Evolutionary conservation across 192 early-diverging fungal species (phyloP).

Genomic region (Geosiphon pyriformis): DNA sequence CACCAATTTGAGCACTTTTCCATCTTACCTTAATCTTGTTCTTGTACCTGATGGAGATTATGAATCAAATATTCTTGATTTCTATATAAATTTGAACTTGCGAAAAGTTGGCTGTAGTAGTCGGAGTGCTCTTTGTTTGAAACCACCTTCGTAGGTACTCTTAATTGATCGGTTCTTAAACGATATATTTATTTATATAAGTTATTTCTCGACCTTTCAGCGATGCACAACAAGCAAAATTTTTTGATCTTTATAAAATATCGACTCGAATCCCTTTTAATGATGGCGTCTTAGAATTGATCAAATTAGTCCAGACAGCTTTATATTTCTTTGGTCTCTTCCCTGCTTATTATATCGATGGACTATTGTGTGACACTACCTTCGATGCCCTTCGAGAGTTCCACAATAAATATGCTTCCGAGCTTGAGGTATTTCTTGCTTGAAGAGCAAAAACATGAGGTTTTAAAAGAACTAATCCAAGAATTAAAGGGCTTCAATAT

Average conservation of each 20-base stretch:
- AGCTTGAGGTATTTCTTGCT: conserved; percentile 11
- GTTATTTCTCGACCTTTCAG: conserved; percentile 20
- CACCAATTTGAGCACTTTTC: conserved; percentile 35
- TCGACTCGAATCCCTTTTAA: conserved; percentile 32
- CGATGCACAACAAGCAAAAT: conserved; percentile 37
- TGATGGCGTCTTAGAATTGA: conserved; percentile 35
- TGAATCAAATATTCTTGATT: conserved; percentile 28
- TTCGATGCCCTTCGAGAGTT: conserved; percentile 28
- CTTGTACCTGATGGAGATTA: conserved; percentile 43
- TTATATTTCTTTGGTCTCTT: conserved; percentile 32
- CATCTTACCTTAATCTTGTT: conserved; percentile 36
- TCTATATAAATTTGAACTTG: conserved; percentile 42
- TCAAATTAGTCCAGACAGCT: conserved; percentile 34
- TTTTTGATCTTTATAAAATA: conserved; percentile 34
- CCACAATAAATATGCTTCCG: conserved; percentile 23
- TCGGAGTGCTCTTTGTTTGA: conserved; percentile 35
- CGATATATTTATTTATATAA: neutral
- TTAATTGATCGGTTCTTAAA: neutral
- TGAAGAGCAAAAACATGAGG: conserved; percentile 17
- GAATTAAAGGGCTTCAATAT: neutral
- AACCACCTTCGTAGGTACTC: conserved; percentile 30
- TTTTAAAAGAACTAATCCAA: neutral
- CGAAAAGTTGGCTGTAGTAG: conserved; percentile 35
- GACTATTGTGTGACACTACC: conserved; percentile 38
- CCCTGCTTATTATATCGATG: conserved; percentile 34